Evolutionary conservation across 148 eudicot genomes (phyloP), one percentile per base, ranked within the genome.

Genomic region (Chenopodium album): DNA sequence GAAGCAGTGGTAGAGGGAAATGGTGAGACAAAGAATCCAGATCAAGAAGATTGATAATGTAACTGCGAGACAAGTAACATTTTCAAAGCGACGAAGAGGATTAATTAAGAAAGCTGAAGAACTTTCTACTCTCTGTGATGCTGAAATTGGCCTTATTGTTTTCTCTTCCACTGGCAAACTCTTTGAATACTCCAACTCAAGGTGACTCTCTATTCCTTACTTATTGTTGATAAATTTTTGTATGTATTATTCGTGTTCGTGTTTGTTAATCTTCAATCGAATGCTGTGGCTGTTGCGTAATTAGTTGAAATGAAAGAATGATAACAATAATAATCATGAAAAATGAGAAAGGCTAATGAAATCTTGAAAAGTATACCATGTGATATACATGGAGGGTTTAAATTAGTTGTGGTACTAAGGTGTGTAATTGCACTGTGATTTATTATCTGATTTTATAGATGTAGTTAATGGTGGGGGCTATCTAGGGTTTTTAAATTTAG

Each of bases 81-180:
- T 87, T 70, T 87, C 89, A 19, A 87, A 87, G 87, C 79, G 89
- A 66, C 82, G 89, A 78, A 87, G 87, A 85, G 89, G 87, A 23
- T 79, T 87, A 11, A 78, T 87, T 23, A 87, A 87, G 86, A 87
- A 87, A 76, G 87, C 89, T 32, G 82, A 78, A 46, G 89, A 87
- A 67, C 87, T 87, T 26, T 74, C 86, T 16, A 83, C 86, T 68
- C 87, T 87, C 2, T 87, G 89, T 78, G 89, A 87, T 83, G 89
- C 89, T 37, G 87, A 87, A 46, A 80, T 88, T 83, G 89, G 86
- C 3, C 87, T 87, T 64, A 81, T 88, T 64, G 70, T 87, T 76
- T 87, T 87, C 84, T 85, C 89, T 74, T 87, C 89, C 26, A 85
- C 89, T 75, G 87, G 87, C 65, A 87, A 87, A 32, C 84, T 87